Evolutionary conservation across 73 alveolate species (phyloP).

Genomic region (Durusdinium trenchii): DNA sequence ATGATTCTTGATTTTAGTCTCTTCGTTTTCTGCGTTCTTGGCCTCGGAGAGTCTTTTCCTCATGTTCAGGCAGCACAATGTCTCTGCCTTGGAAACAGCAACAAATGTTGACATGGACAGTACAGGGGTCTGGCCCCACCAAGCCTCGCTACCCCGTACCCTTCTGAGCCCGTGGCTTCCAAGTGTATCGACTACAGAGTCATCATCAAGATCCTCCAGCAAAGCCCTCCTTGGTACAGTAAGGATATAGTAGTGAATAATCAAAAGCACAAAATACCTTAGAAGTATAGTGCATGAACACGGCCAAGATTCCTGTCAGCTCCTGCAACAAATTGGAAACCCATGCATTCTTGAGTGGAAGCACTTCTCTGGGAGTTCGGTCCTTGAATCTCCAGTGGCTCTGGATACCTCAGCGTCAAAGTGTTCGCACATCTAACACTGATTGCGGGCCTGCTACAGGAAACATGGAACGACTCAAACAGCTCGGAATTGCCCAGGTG

Average conservation of each 20-base stretch:
- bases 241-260: too few relatives aligned
- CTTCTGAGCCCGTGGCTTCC: constrained; percentile 8
- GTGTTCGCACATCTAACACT: too few relatives aligned
- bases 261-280: too few relatives aligned
- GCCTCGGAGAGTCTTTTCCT: neutral
- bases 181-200: neutral
- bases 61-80: constrained; percentile 32
- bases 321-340: neutral
- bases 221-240: neutral
- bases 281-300: neutral
- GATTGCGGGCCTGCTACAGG: too few relatives aligned
- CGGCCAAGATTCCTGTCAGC: constrained; percentile 59
- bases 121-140: neutral
- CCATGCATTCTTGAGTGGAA: too few relatives aligned
- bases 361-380: too few relatives aligned
- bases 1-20: too few relatives aligned
- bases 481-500: too few relatives aligned
- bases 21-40: too few relatives aligned
- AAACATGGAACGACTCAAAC: too few relatives aligned
- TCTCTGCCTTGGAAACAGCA: constrained; percentile 11
- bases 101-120: neutral
- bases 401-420: too few relatives aligned
- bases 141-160: neutral
- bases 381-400: too few relatives aligned
- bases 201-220: constrained; percentile 20